These are phyloP conservation scores for Hypoxylon cercidicola DNA, from an alignment of 495 filamentous ascomycete species.

Conservation along the genomic window DNA sequence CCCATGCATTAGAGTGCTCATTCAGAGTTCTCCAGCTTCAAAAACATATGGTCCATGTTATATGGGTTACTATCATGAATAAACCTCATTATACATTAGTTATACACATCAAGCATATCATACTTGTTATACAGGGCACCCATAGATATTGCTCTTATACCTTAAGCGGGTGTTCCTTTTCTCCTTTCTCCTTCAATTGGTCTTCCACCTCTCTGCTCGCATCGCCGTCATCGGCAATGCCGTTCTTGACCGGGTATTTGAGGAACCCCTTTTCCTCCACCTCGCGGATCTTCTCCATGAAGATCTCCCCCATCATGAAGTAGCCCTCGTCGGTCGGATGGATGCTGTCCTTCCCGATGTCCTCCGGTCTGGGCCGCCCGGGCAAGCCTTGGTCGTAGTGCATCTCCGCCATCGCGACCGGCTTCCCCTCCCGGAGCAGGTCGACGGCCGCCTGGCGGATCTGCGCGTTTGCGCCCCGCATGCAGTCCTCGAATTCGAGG, in stretches of 20 bases:
- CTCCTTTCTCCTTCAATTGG: slow-evolving; percentile 31
- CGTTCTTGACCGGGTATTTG: slow-evolving; percentile 43
- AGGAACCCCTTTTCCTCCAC: slow-evolving; percentile 50
- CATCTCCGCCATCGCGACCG: slow-evolving; percentile 40
- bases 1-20: too few relatives aligned
- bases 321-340: slow-evolving; percentile 60
- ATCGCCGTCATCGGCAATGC: slow-evolving; percentile 44
- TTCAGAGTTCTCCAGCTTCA: too few relatives aligned
- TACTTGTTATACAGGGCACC: too few relatives aligned
- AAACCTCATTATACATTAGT: neutral
- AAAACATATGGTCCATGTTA: too few relatives aligned
- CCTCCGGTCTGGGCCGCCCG: slow-evolving; percentile 38
- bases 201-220: slow-evolving; percentile 40
- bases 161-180: slow-evolving; percentile 36
- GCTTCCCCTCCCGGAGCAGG: slow-evolving; percentile 47
- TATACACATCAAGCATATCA: too few relatives aligned
- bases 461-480: slow-evolving; percentile 42
- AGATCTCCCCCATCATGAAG: slow-evolving; percentile 58
- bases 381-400: slow-evolving; percentile 42
- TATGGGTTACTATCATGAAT: too few relatives aligned
- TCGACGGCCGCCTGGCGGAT: slow-evolving; percentile 49
- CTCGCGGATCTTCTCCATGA: slow-evolving; percentile 50
- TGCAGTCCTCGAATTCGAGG: slow-evolving; percentile 45
- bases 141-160: too few relatives aligned
- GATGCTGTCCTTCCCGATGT: slow-evolving; percentile 40